Conservation (phyloP, 495 filamentous ascomycete genomes). For the Letharia columbiana region DNA sequence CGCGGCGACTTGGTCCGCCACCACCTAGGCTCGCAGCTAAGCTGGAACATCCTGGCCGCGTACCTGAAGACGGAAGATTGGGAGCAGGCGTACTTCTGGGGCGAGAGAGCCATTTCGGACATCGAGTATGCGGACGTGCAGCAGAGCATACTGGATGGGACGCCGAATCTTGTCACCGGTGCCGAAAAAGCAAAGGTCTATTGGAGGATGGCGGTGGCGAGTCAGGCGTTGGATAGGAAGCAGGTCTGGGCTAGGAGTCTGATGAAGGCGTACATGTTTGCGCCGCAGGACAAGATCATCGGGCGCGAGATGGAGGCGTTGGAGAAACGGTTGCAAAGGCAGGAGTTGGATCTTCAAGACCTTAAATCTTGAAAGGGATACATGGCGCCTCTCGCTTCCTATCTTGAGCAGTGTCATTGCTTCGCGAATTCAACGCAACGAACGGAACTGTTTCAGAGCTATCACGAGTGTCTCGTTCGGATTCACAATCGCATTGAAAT, state of each 20-base stretch:
- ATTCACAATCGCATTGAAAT: neutral
- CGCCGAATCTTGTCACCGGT: neutral
- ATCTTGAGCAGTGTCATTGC: too few species aligned
- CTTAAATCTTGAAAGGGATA: neutral
- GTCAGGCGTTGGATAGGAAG: neutral
- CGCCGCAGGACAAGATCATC: neutral
- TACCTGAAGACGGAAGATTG: neutral
- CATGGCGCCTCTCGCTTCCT: neutral
- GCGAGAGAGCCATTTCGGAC: neutral
- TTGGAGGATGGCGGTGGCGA: neutral
- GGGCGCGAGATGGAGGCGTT: neutral
- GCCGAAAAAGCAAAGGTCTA: neutral
- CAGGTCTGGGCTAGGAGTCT: neutral
- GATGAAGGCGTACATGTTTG: neutral
- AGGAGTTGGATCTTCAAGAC: neutral
- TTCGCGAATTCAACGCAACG: neutral
- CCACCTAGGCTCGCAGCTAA: neutral
- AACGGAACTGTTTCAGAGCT: neutral
- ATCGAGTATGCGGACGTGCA: neutral
- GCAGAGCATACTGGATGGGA: neutral
- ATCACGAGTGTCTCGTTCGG: neutral
- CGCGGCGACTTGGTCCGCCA: neutral
- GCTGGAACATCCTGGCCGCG: neutral
- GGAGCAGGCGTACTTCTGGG: neutral
- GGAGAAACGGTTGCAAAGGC: neutral